Conservation (phyloP, 2,329 filamentous ascomycete species). For the Byssothecium circinans region DNA sequence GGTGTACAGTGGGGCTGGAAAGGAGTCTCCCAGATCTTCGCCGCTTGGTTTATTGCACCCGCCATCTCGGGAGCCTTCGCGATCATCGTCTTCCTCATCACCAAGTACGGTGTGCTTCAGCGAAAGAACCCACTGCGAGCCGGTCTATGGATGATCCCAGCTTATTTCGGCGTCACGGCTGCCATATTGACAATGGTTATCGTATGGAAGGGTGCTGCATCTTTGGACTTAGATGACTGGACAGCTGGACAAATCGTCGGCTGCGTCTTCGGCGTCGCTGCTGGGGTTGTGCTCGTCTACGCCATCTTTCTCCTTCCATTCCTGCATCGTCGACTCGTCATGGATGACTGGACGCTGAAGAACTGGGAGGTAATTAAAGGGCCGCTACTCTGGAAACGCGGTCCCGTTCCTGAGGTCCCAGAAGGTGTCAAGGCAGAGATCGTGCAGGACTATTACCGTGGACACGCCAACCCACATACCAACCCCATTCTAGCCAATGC, state of each 20-base stretch:
- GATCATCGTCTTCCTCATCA: slow-evolving; percentile 58
- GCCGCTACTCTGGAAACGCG: slow-evolving; percentile 52
- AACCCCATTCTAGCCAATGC: slow-evolving; percentile 1
- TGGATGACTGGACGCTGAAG: slow-evolving; percentile 63
- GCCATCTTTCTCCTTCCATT: slow-evolving; percentile 61
- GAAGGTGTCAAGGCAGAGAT: slow-evolving; percentile 40
- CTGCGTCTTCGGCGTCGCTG: slow-evolving; percentile 58
- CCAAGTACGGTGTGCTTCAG: slow-evolving; percentile 60
- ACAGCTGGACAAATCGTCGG: slow-evolving; percentile 50
- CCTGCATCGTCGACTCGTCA: slow-evolving; percentile 60
- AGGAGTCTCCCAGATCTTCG: slow-evolving; percentile 60
- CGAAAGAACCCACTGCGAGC: slow-evolving; percentile 56
- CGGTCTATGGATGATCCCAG: slow-evolving; percentile 56
- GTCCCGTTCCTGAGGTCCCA: slow-evolving; percentile 43
- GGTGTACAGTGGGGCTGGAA: slow-evolving; percentile 61
- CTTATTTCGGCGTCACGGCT: slow-evolving; percentile 61
- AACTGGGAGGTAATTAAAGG: slow-evolving; percentile 58
- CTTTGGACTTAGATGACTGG: slow-evolving; percentile 52
- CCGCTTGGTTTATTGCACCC: slow-evolving; percentile 64
- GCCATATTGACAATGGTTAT: slow-evolving; percentile 53
- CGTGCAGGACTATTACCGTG: slow-evolving; percentile 60
- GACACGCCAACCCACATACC: slow-evolving; percentile 41
- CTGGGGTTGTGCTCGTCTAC: slow-evolving; percentile 54
- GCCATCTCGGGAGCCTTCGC: slow-evolving; percentile 58
- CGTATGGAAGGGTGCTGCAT: slow-evolving; percentile 51